phyloP scores from a whole-genome alignment of 805 yeast genomes.

The Suhomyces sp. region DNA sequence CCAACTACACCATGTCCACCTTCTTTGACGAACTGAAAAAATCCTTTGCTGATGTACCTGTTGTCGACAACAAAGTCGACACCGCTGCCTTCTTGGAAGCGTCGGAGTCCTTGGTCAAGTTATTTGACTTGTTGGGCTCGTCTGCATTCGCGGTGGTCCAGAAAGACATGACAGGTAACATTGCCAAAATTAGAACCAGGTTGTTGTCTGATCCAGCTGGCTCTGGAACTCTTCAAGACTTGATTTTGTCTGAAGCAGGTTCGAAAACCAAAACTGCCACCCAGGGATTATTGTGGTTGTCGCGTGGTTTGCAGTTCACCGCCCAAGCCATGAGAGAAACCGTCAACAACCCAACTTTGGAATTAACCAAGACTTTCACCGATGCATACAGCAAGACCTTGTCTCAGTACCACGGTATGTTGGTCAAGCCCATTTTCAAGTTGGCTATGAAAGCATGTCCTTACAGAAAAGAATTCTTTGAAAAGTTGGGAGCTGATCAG shows the following conservation, averaged over 20 bases:
- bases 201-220: constrained; percentile 61
- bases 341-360: constrained; percentile 57
- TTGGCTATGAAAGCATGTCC: constrained; percentile 96
- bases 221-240: constrained; percentile 70
- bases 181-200: constrained; percentile 67
- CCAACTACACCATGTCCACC: constrained; percentile 48
- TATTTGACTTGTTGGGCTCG: constrained; percentile 81
- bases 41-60: constrained; percentile 73
- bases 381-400: constrained; percentile 81
- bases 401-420: constrained; percentile 75
- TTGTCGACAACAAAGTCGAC: constrained; percentile 57
- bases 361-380: constrained; percentile 74
- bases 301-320: constrained; percentile 86
- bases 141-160: constrained; percentile 84
- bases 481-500: constrained; percentile 74
- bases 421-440: constrained; percentile 83
- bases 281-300: constrained; percentile 86
- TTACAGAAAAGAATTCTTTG: constrained; percentile 80
- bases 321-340: constrained; percentile 85
- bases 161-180: constrained; percentile 84
- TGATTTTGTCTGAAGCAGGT: constrained; percentile 68
- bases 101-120: constrained; percentile 74
- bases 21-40: constrained; percentile 77
- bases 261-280: constrained; percentile 76
- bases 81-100: constrained; percentile 81